Percentiles rank a stretch among this genome's conserved stretches.
Evolutionary conservation across 371 early-diverging fungal species (phyloP).

Genomic region (Mortierella sp.): DNA sequence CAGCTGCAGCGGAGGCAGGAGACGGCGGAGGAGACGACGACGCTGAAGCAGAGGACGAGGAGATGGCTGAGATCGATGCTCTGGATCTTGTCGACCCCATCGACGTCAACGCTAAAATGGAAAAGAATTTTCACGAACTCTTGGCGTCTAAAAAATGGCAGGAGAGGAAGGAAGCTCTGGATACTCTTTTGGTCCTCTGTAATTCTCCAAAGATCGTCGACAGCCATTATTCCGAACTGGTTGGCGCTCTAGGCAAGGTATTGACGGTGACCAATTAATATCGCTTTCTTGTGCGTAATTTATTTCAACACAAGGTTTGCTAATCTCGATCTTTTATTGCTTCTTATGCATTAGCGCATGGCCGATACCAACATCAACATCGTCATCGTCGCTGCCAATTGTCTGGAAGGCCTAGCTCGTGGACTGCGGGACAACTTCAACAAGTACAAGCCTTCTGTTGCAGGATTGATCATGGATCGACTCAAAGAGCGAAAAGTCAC

Average conservation of each 20-base stretch:
- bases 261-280: background rate
- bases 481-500: conserved; percentile 95
- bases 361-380: conserved; percentile 92
- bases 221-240: conserved; percentile 82
- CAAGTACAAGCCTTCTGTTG: conserved; percentile 80
- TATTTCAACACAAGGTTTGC: background rate
- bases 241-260: conserved; percentile 88
- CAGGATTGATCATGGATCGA: conserved; percentile 86
- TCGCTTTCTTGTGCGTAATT: background rate
- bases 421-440: conserved; percentile 87
- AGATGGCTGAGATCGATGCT: conserved; percentile 74
- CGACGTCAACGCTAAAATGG: conserved; percentile 88
- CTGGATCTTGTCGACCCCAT: conserved; percentile 93
- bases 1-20: conserved; percentile 60
- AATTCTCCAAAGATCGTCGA: conserved; percentile 87
- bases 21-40: conserved; percentile 47
- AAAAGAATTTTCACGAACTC: conserved; percentile 77
- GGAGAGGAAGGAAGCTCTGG: conserved; percentile 94
- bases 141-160: conserved; percentile 94
- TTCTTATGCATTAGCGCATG: conserved; percentile 66
- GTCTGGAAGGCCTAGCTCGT: conserved; percentile 87
- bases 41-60: conserved; percentile 64
- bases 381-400: conserved; percentile 83
- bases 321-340: background rate
- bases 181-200: conserved; percentile 76